These are phyloP conservation scores for Flaveria ramosissima DNA, from an alignment of 129 eudicot species.

Conservation along the genomic window DNA sequence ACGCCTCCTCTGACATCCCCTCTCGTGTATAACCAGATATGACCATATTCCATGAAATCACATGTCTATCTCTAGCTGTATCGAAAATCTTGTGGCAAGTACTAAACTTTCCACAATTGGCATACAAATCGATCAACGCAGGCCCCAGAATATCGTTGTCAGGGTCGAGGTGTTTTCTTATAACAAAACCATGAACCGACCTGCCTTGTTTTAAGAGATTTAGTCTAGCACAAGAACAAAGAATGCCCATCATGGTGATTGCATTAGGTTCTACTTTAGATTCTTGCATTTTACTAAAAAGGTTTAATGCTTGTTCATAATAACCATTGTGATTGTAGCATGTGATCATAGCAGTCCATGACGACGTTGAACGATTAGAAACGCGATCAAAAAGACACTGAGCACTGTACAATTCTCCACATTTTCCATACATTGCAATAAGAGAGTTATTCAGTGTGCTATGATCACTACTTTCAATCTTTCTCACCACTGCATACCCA, in stretches of 20 bases:
- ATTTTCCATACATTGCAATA: slow-evolving; percentile 77
- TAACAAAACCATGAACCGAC: slow-evolving; percentile 55
- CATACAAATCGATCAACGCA: slow-evolving; percentile 65
- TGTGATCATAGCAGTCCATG: slow-evolving; percentile 74
- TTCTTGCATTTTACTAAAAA: slow-evolving; percentile 48
- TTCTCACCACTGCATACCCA: slow-evolving; percentile 50
- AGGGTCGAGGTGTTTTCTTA: slow-evolving; percentile 46
- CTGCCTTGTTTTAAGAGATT: slow-evolving; percentile 52
- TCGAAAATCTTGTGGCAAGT: slow-evolving; percentile 47
- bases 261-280: slow-evolving; percentile 52
- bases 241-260: slow-evolving; percentile 61
- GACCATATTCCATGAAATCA: slow-evolving; percentile 68
- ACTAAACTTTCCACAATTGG: slow-evolving; percentile 48
- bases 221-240: slow-evolving; percentile 68
- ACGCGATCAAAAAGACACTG: slow-evolving; percentile 39
- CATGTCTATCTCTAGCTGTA: slow-evolving; percentile 36
- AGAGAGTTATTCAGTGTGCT: slow-evolving; percentile 52
- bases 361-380: slow-evolving; percentile 35
- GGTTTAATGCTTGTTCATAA: slow-evolving; percentile 44
- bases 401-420: slow-evolving; percentile 59
- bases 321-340: slow-evolving; percentile 62
- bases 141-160: slow-evolving; percentile 45
- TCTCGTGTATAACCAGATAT: slow-evolving; percentile 58
- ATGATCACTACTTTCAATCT: slow-evolving; percentile 28
- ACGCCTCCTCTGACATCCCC: slow-evolving; percentile 50